These are phyloP conservation scores for Scedosporium boydii DNA, from an alignment of 2,329 filamentous ascomycete genomes.

Conservation along the genomic window DNA sequence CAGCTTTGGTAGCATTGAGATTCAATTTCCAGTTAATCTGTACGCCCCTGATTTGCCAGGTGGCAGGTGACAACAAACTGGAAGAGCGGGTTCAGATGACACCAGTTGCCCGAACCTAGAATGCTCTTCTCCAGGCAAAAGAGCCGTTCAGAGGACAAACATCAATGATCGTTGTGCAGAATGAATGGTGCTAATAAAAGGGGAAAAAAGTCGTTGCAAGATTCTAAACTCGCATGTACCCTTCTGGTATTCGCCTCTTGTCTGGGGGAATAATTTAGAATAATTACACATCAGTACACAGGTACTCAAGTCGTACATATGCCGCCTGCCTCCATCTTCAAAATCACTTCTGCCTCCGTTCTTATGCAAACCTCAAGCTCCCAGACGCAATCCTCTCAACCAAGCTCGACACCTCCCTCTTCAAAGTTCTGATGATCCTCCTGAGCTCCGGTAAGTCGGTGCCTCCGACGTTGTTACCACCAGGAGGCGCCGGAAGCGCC, in stretches of 20 bases:
- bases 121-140: too few species aligned
- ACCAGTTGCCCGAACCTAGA: too few species aligned
- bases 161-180: too few species aligned
- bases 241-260: not conserved
- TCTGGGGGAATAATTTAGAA: slow-evolving; percentile 5
- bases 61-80: too few species aligned
- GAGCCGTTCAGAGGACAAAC: too few species aligned
- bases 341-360: not conserved
- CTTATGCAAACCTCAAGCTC: slow-evolving; percentile 36
- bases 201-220: not conserved
- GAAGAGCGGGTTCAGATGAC: too few species aligned
- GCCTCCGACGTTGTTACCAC: slow-evolving; percentile 34
- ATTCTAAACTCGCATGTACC: not conserved
- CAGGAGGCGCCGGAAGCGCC: slow-evolving; percentile 27
- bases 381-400: slow-evolving; percentile 31
- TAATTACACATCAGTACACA: not conserved
- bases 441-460: slow-evolving; percentile 33
- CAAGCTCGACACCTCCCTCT: slow-evolving; percentile 33
- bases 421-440: slow-evolving; percentile 30
- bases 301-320: not conserved
- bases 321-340: not conserved
- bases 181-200: not conserved
- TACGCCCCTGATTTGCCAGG: too few species aligned
- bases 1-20: too few species aligned
- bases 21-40: too few species aligned